phyloP scores from a whole-genome alignment of 2,329 filamentous ascomycete species.

The Calonectria pseudoreteaudii region DNA sequence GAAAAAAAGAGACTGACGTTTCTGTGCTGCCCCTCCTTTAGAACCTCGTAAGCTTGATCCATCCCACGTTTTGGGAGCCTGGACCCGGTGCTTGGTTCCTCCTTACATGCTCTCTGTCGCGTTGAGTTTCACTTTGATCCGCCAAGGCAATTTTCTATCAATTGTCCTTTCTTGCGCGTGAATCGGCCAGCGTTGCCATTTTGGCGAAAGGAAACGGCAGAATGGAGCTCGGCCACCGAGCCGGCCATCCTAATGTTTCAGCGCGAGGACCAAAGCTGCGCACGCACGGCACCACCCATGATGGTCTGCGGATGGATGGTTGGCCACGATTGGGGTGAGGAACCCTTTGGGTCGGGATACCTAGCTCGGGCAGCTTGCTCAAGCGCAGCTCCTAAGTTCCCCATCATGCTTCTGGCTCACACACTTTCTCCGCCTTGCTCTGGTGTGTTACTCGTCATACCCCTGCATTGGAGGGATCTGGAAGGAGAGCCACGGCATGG shows the following conservation, averaged over 20 bases:
- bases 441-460: conserved; percentile 22
- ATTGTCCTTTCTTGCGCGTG: conserved; percentile 18
- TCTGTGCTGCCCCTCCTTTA: conserved; percentile 14
- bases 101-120: conserved; percentile 21
- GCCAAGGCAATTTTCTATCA: conserved; percentile 28
- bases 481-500: conserved; percentile 31
- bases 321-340: conserved; percentile 27
- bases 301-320: conserved; percentile 12
- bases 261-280: conserved; percentile 34
- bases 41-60: conserved; percentile 21
- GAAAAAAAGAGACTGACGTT: neutral
- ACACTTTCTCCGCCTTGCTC: conserved; percentile 11
- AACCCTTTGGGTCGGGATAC: conserved; percentile 19
- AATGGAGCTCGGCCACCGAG: conserved; percentile 41
- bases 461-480: conserved; percentile 31
- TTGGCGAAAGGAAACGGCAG: conserved; percentile 28
- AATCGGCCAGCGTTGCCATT: conserved; percentile 28
- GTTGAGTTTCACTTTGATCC: conserved; percentile 41
- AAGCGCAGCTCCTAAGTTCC: conserved; percentile 4
- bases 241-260: conserved; percentile 43
- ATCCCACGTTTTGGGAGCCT: conserved; percentile 21
- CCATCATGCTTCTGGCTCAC: conserved; percentile 7
- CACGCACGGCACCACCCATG: conserved; percentile 30
- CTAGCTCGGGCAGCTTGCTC: conserved; percentile 17
- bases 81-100: conserved; percentile 37